Evolutionary conservation across 768 basidiomycete species (phyloP).

Genomic region (Gymnopilus dilepis): DNA sequence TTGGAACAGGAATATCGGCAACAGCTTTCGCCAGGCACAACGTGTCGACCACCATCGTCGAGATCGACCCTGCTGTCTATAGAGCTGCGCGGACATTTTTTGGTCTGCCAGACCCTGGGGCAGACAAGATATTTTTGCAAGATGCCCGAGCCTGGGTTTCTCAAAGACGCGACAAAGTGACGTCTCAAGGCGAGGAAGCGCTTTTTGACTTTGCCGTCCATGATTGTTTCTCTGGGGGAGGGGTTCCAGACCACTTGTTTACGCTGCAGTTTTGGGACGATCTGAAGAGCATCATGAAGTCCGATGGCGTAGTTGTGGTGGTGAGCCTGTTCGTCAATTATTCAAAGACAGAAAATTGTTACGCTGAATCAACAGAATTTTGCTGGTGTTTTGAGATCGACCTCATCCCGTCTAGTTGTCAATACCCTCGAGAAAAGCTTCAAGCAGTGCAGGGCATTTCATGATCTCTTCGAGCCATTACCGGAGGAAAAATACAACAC

Average conservation of each 20-base stretch:
- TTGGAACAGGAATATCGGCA: slow-evolving; percentile 86
- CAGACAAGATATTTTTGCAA: slow-evolving; percentile 67
- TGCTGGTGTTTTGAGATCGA: slow-evolving; percentile 70
- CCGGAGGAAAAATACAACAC: slow-evolving; percentile 51
- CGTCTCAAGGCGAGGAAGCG: slow-evolving; percentile 32
- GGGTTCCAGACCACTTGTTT: slow-evolving; percentile 86
- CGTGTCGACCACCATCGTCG: slow-evolving; percentile 81
- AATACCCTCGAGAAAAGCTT: slow-evolving; percentile 76
- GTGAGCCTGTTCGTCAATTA: slow-evolving; percentile 41
- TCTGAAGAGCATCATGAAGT: slow-evolving; percentile 63
- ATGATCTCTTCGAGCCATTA: slow-evolving; percentile 60
- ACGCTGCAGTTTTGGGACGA: slow-evolving; percentile 84
- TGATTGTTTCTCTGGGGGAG: slow-evolving; percentile 94
- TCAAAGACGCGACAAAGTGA: slow-evolving; percentile 37
- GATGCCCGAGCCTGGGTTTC: slow-evolving; percentile 81
- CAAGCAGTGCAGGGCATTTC: slow-evolving; percentile 80
- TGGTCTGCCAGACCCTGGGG: slow-evolving; percentile 69
- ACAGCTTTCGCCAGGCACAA: slow-evolving; percentile 73
- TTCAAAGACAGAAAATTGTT: not conserved
- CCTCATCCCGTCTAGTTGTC: slow-evolving; percentile 68
- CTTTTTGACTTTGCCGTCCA: slow-evolving; percentile 81
- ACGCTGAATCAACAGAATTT: slow-evolving; percentile 65
- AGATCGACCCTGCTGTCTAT: slow-evolving; percentile 93
- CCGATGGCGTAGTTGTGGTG: slow-evolving; percentile 80
- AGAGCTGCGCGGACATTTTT: slow-evolving; percentile 81